Conservation (phyloP, 805 yeast species). For the Monosporozyma solicola region DNA sequence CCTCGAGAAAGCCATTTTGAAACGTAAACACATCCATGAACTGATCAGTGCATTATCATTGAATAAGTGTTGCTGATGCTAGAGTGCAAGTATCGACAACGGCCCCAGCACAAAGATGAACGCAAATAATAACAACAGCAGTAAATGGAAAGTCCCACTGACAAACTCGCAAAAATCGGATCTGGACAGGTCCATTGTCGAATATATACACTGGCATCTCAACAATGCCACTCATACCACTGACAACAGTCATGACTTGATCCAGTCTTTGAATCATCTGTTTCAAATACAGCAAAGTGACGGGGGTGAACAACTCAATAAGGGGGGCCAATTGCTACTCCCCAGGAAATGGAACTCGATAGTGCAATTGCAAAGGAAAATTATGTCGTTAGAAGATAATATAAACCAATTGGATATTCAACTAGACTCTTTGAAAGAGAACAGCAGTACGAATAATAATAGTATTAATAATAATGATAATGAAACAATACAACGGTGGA, state of each 20-base stretch:
- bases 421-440: conserved; percentile 24
- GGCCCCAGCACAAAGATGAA: not conserved
- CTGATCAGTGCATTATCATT: too few species aligned
- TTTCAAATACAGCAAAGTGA: not conserved
- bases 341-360: conserved; percentile 78
- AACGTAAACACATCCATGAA: too few species aligned
- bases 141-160: conserved; percentile 10
- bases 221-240: not conserved
- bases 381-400: conserved; percentile 60
- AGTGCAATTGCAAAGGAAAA: conserved; percentile 64
- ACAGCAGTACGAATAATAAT: not conserved
- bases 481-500: not conserved
- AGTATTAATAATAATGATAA: not conserved
- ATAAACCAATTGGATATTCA: conserved; percentile 40
- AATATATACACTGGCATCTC: conserved; percentile 12
- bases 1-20: too few species aligned
- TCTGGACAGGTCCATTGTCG: conserved; percentile 11
- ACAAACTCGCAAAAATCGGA: conserved; percentile 9
- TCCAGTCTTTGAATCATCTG: not conserved
- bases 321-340: conserved; percentile 5
- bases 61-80: too few species aligned
- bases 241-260: not conserved
- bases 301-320: not conserved
- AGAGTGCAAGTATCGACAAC: too few species aligned
- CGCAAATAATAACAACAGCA: not conserved